Base-by-base conservation (phyloP, 2,329 filamentous ascomycete species). In the Aureobasidium mangrovei region DNA sequence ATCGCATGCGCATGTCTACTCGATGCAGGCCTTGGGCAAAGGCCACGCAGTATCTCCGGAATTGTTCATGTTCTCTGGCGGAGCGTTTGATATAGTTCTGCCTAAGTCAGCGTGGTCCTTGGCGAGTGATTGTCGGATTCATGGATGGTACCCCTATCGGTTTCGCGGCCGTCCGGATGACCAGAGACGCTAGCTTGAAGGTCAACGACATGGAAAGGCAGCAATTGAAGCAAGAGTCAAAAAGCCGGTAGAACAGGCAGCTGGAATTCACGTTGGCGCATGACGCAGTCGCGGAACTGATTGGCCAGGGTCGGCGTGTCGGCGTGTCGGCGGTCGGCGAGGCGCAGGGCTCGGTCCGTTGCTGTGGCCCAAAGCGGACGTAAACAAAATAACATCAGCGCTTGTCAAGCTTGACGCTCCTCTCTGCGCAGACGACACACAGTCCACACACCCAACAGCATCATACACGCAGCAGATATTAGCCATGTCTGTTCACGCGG, bases 81-180 rank as follows among this genome's bases (percentile, higher is more conserved):
- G 84, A 82, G 53, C 74, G 74, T 68, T 85, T 86, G 67, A 86
- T 84, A 65, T 76, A 75, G 63, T 82, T 85, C 83, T 85, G 64
- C 24, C 10, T 24, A 58, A 12, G 39, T 46, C 41, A 47, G 55
- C 53, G 33, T 38, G 32, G 42, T 18, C 10, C 10, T 9, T 7
- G 28, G 6, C 31, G 29, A 9, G 29, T 28, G 6, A 8, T 10
- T 9, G 28, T 29, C 1, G 4, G 4, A 10, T 3, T 27, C 8
- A 7, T 24, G 69, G 76, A 62, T 18, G 18, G 18, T 74, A 85
- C 83, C 59, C 81, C 82, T 63, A 86, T 81, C 2, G 83, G 83
- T 65, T 86, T 86, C 10, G 83, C 83, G 29, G 84, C 71, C 1
- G 83, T 85, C 56, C 82, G 76, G 56, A 86, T 80, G 39, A 75